Evolutionary conservation across 78 protist genomes (phyloP).

Genomic region (Capsaspora owczarzaki): DNA sequence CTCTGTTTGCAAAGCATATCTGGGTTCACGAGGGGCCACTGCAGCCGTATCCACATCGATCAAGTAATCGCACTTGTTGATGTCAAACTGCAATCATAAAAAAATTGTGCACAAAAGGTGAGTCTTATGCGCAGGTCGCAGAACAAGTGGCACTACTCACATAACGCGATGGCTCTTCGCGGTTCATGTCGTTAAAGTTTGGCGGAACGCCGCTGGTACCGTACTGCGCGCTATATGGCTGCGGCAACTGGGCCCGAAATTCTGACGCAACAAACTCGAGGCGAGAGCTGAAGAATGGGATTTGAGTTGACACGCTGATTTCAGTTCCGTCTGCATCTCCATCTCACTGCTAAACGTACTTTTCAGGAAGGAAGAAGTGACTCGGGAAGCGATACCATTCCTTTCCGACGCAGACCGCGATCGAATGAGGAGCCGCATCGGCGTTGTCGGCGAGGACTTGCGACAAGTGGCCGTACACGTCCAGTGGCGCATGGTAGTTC

Average conservation of each 20-base stretch:
- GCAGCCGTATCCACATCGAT: neutral
- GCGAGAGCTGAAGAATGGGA: no score
- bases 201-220: conserved; percentile 8
- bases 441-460: neutral
- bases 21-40: neutral
- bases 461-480: conserved; percentile 4
- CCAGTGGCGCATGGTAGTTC: conserved; percentile 49
- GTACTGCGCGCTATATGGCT: neutral
- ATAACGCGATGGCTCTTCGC: conserved; percentile 29
- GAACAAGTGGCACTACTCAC: neutral
- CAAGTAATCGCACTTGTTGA: neutral
- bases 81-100: neutral
- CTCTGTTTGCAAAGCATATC: neutral
- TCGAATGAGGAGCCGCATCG: neutral
- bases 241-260: conserved; percentile 31
- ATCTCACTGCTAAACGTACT: no score
- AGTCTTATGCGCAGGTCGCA: neutral
- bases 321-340: no score
- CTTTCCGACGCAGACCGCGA: conserved; percentile 75
- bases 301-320: no score
- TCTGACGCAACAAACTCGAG: conserved; percentile 10
- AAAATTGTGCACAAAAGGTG: neutral
- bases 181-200: conserved; percentile 22
- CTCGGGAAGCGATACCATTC: conserved; percentile 87
- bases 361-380: conserved; percentile 67